These are phyloP conservation scores for Penicillium manginii DNA, from an alignment of 495 filamentous ascomycete species.

Conservation along the genomic window DNA sequence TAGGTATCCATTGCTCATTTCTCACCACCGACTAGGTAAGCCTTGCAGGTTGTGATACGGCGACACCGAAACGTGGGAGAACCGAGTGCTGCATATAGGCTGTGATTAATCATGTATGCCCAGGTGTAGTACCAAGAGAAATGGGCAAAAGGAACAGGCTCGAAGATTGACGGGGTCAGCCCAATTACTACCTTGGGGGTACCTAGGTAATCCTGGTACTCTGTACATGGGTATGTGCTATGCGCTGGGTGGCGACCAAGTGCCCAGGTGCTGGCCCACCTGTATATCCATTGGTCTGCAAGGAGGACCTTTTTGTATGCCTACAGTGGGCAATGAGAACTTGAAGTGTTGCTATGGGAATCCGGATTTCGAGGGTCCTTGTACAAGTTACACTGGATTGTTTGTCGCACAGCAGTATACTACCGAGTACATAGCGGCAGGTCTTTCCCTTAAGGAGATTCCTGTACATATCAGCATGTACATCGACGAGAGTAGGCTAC, in stretches of 20 bases:
- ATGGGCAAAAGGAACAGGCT: no score
- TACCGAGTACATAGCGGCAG: no score
- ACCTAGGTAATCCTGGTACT: no score
- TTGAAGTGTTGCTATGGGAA: slow-evolving; percentile 38
- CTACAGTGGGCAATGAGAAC: slow-evolving; percentile 24
- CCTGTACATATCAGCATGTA: neutral
- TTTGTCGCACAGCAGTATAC: no score
- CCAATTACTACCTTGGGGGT: no score
- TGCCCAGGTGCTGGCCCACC: slow-evolving; percentile 33
- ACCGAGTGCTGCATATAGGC: no score
- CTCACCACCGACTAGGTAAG: neutral
- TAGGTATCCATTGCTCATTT: neutral
- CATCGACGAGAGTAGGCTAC: neutral
- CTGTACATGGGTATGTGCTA: slow-evolving; percentile 1
- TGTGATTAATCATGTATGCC: no score
- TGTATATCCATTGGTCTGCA: slow-evolving; percentile 33
- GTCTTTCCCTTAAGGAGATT: no score
- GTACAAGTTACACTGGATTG: no score
- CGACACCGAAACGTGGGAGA: slow-evolving; percentile 21
- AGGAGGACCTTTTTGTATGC: slow-evolving; percentile 30
- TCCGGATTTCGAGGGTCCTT: slow-evolving; percentile 23
- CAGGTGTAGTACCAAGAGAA: no score
- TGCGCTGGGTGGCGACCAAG: slow-evolving; percentile 23
- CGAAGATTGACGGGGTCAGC: no score
- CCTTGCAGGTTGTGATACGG: slow-evolving; percentile 19